phyloP scores from a whole-genome alignment of 169 alveolate species.

The Plasmodium billcollinsi region DNA sequence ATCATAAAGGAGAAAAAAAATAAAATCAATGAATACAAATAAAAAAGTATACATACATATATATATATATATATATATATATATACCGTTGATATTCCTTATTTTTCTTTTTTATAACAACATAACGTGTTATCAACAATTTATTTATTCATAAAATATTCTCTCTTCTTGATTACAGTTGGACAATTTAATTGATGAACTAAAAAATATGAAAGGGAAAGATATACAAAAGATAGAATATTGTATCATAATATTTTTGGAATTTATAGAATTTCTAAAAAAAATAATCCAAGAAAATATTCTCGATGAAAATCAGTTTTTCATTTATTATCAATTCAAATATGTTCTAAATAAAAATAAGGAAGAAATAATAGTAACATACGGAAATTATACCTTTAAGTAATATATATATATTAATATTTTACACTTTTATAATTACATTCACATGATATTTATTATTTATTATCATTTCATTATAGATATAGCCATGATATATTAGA shows the following conservation, averaged over 20 bases:
- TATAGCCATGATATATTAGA: conserved; percentile 70
- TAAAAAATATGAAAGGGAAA: conserved; percentile 48
- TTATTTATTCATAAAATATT: neutral
- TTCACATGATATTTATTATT: neutral
- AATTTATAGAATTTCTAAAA: conserved; percentile 48
- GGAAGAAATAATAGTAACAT: conserved; percentile 49
- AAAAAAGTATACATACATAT: no score
- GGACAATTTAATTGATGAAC: conserved; percentile 30
- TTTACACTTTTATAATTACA: no score
- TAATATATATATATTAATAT: neutral
- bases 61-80: neutral
- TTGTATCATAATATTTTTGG: conserved; percentile 47
- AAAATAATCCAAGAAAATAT: conserved; percentile 59
- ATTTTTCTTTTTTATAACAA: neutral
- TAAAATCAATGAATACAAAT: neutral
- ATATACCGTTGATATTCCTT: neutral
- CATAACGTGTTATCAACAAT: neutral
- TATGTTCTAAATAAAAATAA: conserved; percentile 51
- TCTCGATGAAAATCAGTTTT: conserved; percentile 60
- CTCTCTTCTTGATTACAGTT: conserved; percentile 19
- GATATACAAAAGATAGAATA: conserved; percentile 45
- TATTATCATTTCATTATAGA: conserved; percentile 9
- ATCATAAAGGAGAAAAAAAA: no score
- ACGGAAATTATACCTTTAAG: conserved; percentile 68
- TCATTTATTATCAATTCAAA: conserved; percentile 53